Conservation (phyloP, 257 asterid species). For the Catharanthus roseus region DNA sequence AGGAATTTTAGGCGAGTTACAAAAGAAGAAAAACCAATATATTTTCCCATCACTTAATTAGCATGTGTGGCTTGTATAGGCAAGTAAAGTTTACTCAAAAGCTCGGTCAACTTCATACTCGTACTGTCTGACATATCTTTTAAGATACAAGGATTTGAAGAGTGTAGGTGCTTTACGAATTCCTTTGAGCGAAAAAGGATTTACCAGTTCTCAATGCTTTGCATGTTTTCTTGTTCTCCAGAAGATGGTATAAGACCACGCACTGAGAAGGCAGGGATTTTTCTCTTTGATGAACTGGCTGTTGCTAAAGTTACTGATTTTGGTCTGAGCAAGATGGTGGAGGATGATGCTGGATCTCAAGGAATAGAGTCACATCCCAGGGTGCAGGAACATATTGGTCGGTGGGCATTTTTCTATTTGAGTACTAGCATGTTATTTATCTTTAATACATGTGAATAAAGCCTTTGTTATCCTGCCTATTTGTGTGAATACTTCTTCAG, state of each 20-base stretch:
- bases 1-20: not conserved
- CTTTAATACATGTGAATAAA: too few species aligned
- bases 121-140: not conserved
- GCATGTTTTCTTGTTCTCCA: not conserved
- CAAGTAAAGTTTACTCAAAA: not conserved
- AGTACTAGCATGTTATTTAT: too few species aligned
- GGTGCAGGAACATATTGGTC: too few species aligned
- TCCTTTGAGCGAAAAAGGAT: not conserved
- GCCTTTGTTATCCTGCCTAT: too few species aligned
- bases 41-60: too few species aligned
- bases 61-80: not conserved
- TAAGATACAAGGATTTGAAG: not conserved
- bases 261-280: not conserved
- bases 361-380: too few species aligned
- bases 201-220: not conserved
- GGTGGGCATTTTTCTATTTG: too few species aligned
- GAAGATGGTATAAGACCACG: not conserved
- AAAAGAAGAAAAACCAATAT: not conserved
- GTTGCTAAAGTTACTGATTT: too few species aligned
- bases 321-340: too few species aligned
- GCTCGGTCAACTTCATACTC: not conserved
- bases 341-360: too few species aligned
- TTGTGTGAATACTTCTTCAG: too few species aligned
- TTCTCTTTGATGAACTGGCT: too few species aligned
- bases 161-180: not conserved